Evolutionary conservation across 2,329 filamentous ascomycete genomes (phyloP), one percentile per base, ranked within the genome.

Genomic region (Apiospora koreana): DNA sequence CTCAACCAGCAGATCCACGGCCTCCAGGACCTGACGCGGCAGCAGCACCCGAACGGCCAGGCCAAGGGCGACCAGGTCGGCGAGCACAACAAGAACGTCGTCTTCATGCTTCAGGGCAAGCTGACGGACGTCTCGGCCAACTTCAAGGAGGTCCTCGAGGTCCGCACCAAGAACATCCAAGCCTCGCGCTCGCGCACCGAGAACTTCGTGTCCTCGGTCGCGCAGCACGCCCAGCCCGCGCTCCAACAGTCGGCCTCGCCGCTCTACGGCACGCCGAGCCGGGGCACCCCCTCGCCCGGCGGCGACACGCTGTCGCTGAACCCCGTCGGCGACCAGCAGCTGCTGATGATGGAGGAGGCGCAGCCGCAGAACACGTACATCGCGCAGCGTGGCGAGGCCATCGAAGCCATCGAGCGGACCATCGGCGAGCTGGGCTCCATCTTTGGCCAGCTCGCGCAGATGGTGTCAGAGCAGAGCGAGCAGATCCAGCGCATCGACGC

Each of bases 401-500:
- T 99, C 73, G 95, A 98, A 79, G 93, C 94, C 5, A 99, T 99
- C 71, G 96, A 99, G 81, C 91, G 93, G 75, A 99, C 96, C 1
- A 99, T 99, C 75, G 91, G 89, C 73, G 96, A 99, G 80, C 86
- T 99, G 1, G 96, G 96, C 87, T 92, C 74, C 18, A 98, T 98
- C 72, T 98, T 98, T 80, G 94, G 94, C 10, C 95, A 99, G 81
- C 85, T 99, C 67, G 95, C 96, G 45, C 91, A 94, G 75, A 98
- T 99, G 96, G 96, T 99, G 41, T 94, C 93, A 69, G 95, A 99
- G 81, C 96, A 99, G 83, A 94, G 93, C 72, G 96, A 80, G 82
- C 97, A 97, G 92, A 97, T 99, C 74, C 94, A 98, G 82, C 88
- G 95, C 67, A 98, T 98, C 78, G 95, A 98, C 77, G 95, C 95